These are phyloP conservation scores for Exophiala bonariae DNA, from an alignment of 2,329 filamentous ascomycete species.

Conservation along the genomic window DNA sequence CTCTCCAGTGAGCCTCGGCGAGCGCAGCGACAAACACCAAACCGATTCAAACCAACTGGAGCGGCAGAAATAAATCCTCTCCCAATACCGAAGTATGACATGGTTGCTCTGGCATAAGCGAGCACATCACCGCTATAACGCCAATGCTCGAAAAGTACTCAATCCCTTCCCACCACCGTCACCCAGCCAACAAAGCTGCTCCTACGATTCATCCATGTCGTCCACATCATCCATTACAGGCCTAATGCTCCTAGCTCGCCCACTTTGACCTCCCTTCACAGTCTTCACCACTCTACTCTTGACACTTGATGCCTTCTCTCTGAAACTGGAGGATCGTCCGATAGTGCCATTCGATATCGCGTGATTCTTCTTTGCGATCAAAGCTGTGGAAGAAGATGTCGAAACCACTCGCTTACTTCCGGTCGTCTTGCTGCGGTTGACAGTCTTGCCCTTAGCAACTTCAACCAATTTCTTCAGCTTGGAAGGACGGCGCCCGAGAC, in stretches of 20 bases:
- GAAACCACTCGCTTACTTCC: slow-evolving; percentile 18
- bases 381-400: slow-evolving; percentile 16
- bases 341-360: neutral
- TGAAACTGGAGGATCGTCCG: slow-evolving; percentile 20
- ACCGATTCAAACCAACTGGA: too few relatives aligned
- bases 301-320: slow-evolving; percentile 24
- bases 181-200: too few relatives aligned
- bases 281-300: slow-evolving; percentile 23
- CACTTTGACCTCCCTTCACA: slow-evolving; percentile 20
- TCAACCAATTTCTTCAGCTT: slow-evolving; percentile 21
- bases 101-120: too few relatives aligned
- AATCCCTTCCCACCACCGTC: neutral
- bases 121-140: too few relatives aligned
- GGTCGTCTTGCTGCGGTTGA: slow-evolving; percentile 11
- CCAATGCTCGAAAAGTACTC: neutral
- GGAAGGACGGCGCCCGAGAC: slow-evolving; percentile 17
- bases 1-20: too few relatives aligned
- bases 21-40: too few relatives aligned
- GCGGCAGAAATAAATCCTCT: too few relatives aligned
- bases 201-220: neutral
- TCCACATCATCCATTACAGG: slow-evolving; percentile 11
- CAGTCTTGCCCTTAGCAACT: slow-evolving; percentile 16
- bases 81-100: too few relatives aligned
- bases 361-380: slow-evolving; percentile 18
- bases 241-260: slow-evolving; percentile 13